Conservation (phyloP, 495 filamentous ascomycete species). For the Chaetomium cochliodes region DNA sequence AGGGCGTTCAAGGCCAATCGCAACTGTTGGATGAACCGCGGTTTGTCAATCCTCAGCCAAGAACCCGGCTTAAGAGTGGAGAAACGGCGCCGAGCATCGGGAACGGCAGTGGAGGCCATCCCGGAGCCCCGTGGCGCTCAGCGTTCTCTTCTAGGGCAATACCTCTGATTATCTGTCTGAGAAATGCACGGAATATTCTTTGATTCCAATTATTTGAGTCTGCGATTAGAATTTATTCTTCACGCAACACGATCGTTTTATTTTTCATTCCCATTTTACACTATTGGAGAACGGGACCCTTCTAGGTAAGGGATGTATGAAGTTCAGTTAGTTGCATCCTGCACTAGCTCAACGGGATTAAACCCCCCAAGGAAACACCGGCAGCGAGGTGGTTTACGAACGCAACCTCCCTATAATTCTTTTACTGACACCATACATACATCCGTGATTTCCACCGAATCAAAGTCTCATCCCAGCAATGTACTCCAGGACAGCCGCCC, state of each 20-base stretch:
- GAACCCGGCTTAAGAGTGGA: neutral
- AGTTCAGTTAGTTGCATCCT: too few species aligned
- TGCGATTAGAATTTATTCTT: neutral
- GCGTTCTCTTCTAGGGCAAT: neutral
- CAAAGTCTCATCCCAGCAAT: neutral
- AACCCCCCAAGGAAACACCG: neutral
- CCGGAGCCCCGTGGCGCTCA: slow-evolving; percentile 1
- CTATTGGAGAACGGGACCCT: too few species aligned
- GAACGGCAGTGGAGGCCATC: neutral
- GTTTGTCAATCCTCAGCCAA: slow-evolving; percentile 17
- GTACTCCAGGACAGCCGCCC: neutral
- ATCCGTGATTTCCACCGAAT: neutral
- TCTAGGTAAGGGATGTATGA: too few species aligned
- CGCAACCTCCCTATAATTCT: neutral
- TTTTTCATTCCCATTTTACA: neutral
- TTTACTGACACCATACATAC: neutral
- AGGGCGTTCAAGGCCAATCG: slow-evolving; percentile 1
- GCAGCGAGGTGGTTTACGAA: neutral
- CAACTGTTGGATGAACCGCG: neutral
- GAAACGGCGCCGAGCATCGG: slow-evolving; percentile 19
- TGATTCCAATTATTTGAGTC: neutral
- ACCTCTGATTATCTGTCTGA: neutral
- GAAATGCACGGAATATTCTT: neutral
- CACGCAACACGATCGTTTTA: too few species aligned
- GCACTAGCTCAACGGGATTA: too few species aligned